Evolutionary conservation across 164 flowering plant species (phyloP).

Genomic region (Vitis riparia): DNA sequence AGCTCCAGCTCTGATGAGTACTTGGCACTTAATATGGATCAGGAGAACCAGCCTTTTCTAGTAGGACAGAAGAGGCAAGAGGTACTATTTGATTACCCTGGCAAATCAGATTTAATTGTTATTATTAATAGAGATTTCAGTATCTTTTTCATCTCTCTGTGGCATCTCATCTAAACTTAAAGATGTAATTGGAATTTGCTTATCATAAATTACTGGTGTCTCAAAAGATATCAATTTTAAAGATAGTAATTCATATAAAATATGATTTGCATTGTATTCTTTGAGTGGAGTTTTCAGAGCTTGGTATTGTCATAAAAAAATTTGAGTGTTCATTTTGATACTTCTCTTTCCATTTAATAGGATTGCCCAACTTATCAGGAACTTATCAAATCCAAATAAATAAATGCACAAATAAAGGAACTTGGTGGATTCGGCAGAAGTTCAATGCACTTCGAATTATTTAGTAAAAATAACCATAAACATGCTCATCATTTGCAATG

Average conservation of each 20-base stretch:
- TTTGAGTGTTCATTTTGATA: not conserved
- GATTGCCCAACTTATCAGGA: no score
- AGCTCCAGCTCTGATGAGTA: conserved; percentile 40
- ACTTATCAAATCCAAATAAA: no score
- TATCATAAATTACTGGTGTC: not conserved
- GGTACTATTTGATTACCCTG: no score
- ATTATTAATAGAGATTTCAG: not conserved
- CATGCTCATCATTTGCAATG: no score
- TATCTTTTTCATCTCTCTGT: not conserved
- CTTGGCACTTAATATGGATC: conserved; percentile 19
- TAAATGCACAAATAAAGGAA: no score
- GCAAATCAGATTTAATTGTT: not conserved
- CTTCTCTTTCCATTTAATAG: not conserved
- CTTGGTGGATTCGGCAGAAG: no score
- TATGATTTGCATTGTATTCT: not conserved
- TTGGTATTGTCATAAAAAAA: not conserved
- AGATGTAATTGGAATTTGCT: not conserved
- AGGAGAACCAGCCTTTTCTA: conserved; percentile 47
- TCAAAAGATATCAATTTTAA: not conserved
- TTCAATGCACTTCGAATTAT: no score
- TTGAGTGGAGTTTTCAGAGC: not conserved
- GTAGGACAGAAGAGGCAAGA: conserved; percentile 51
- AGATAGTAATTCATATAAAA: not conserved
- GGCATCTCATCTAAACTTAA: not conserved
- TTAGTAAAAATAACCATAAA: no score